These are phyloP conservation scores for Fusarium sp. DNA, from an alignment of 2,329 filamentous ascomycete species.

Conservation along the genomic window DNA sequence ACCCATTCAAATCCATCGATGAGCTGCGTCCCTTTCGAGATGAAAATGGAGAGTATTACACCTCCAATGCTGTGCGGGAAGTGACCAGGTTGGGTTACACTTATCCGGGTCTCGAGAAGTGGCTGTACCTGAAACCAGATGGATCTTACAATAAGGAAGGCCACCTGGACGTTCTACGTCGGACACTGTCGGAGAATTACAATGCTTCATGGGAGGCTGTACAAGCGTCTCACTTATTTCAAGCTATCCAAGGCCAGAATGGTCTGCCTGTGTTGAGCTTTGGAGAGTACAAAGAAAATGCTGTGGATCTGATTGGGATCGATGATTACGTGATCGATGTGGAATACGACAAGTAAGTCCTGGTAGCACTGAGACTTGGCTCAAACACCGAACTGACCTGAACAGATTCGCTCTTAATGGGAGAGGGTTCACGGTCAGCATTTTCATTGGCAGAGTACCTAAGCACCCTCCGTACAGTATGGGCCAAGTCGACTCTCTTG, in stretches of 20 bases:
- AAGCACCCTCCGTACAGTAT: neutral
- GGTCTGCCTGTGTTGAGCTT: neutral
- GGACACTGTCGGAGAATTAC: neutral
- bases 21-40: neutral
- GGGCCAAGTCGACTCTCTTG: neutral
- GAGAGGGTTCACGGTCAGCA: neutral
- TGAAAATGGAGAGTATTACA: neutral
- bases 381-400: no score
- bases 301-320: neutral
- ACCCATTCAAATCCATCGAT: neutral
- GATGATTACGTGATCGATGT: neutral
- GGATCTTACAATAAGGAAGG: neutral
- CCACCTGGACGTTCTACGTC: neutral
- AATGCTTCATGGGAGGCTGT: neutral
- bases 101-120: neutral
- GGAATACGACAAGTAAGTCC: neutral
- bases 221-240: neutral
- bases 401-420: neutral
- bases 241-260: neutral
- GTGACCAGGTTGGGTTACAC: neutral
- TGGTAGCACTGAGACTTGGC: no score
- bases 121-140: neutral
- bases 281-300: neutral
- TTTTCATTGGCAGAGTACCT: neutral
- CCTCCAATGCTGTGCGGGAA: neutral